Evolutionary conservation across 495 filamentous ascomycete species (phyloP), one percentile per base, ranked within the genome.

Genomic region (Hyaloscypha variabilis): DNA sequence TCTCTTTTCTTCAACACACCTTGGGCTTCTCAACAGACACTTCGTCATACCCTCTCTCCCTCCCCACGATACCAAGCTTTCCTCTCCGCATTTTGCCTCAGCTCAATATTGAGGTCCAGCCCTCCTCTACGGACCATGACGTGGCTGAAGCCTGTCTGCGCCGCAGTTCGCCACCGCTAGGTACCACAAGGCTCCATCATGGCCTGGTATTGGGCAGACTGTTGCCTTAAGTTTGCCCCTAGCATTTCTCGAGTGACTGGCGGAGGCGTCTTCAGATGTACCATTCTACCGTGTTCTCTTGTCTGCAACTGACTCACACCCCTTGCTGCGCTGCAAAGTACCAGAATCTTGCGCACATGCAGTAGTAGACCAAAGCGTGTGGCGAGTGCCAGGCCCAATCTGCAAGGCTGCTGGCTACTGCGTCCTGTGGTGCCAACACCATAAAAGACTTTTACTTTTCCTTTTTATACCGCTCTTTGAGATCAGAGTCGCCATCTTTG

Each of bases 391-490:
- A 10, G 39, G 4, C 39, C 39, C n/a, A n/a, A n/a, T n/a, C 14
- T 46, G 4, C 39, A 46, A 17, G 39, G 19, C n/a, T n/a, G n/a
- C n/a, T n/a, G 39, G 17, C 8, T 19, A 17, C 17, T 46, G 39
- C 39, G 19, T 46, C 23, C 57, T 60, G 57, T 34, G 36, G 57
- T 60, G 34, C 57, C 57, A 60, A 46, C 57, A 39, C 30, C 29
- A 60, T 25, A 25, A 60, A 60, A 54, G 51, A n/a, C 24, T 10
- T 24, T 21, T n/a, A n/a, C 6, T 23, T 26, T 46, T 49, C 19
- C 26, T 29, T 23, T 54, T 17, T 8, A 54, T 29, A 54, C 51
- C 26, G 51, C 51, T 54, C 21, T 29, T 25, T 54, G 6, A 10
- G 26, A 11, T 23, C 17, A 23, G 17, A 54, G 51, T 54, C 26